Base-by-base conservation (phyloP, 1,139 yeast species). In the Geotrichum restrictum region DNA sequence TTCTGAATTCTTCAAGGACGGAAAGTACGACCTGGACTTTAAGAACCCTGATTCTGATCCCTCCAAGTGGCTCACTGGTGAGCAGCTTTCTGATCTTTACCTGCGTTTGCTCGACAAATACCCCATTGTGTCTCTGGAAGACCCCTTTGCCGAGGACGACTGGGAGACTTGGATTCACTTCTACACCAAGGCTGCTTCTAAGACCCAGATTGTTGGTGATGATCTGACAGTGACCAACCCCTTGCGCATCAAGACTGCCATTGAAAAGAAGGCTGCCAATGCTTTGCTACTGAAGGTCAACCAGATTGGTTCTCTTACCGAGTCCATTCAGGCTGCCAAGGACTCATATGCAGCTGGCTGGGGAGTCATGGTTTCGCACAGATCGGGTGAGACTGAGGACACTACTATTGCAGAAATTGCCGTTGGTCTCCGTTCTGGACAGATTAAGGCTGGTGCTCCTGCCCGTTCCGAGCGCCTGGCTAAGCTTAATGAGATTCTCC, bases 381-480 rank as follows among this genome's bases (percentile, higher is more conserved):
- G 95, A 82, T 88, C 96, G 65, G 98, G 98, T 79, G 98, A 91
- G 82, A 89, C 97, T 64, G 98, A 91, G 80, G 98, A 91, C 78
- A 85, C 95, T 66, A 84, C 87, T 80, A 89, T 91, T 76, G 97
- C 98, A 71, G 97, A 91, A 76, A 82, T 91, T 73, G 79, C 89
- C 66, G 96, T 91, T 68, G 98, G 97, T 79, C 81, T 91, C 74
- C 87, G 97, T 82, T 71, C 95, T 65, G 97, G 96, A 74, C 96
- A 91, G 82, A 85, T 91, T 76, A 91, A 91, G 89, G 86, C 96
- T 66, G 98, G 98, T 84, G 97, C 98, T 71, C 96, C 97, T 73
- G 95, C 96, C 66, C 88, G 98, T 81, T 88, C 96, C 64, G 98
- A 91, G 81, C 89, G 98, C 83, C 84, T 91, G 75, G 97, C 97